Evolutionary conservation across 2,329 filamentous ascomycete genomes (phyloP), one percentile per base, ranked within the genome.

Genomic region (Exophiala phaeomuriformis): DNA sequence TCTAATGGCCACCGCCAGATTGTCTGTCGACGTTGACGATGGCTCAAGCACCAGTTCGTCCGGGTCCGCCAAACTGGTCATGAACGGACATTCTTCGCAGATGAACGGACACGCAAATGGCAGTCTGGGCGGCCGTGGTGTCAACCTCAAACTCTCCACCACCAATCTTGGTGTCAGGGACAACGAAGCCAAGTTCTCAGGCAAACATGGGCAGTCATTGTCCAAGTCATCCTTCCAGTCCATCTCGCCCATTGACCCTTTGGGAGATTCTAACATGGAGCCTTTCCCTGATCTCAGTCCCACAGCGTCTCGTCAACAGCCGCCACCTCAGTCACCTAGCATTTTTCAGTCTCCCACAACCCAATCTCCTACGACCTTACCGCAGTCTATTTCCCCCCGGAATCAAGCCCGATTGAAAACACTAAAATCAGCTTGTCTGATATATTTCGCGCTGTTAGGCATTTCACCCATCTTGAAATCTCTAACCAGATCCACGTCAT

Each of bases 391-490:
- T 19, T 79, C 80, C 3, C 72, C 76, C 2, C 71, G 79, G 39
- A 82, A 79, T 59, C 79, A 82, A 57, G 78, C 83, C 57, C 78
- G 83, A 2, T 68, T 96, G 3, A 83, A 85, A 33, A 96, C 93
- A 0, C 83, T 90, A 62, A 97, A 97, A 71, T 96, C 90, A 0
- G 90, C 90, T 0, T 76, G 94, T 36, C 78, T 97, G 47, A 97
- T 97, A 64, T 96, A 94, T 72, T 94, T 86, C 62, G 90, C 90
- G 3, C 78, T 98, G 9, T 81, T 97, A 2, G 93, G 91, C 7
- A 79, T 98, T 3, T 95, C 88, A 40, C 93, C 93, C 0, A 97
- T 98, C 60, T 82, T 98, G 57, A 96, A 96, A 69, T 96, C 90
- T 1, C 80, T 98, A n/a, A 98, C 93, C 0, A 81, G 81, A 47